Conservation (phyloP, 2,329 filamentous ascomycete species). For the Pyrenochaeta sp. region DNA sequence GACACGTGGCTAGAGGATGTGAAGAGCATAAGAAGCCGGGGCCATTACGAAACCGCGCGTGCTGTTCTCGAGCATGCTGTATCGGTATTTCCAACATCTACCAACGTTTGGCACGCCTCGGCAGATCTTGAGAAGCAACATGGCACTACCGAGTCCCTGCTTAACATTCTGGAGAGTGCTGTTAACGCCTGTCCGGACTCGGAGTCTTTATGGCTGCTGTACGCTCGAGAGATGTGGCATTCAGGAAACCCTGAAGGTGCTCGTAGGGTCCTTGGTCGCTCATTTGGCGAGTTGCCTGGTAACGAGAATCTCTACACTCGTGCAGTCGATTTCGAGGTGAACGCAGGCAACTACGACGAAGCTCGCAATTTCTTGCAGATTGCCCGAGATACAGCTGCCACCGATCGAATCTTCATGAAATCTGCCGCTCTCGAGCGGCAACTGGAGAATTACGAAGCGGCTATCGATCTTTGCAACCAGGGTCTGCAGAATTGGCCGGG, state of each 20-base stretch:
- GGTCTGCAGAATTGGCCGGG: slow-evolving; percentile 86
- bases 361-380: slow-evolving; percentile 82
- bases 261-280: slow-evolving; percentile 81
- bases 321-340: slow-evolving; percentile 94
- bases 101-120: slow-evolving; percentile 87
- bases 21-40: slow-evolving; percentile 78
- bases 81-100: slow-evolving; percentile 86
- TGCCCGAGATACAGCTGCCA: slow-evolving; percentile 87
- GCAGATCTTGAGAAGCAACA: slow-evolving; percentile 92
- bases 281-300: slow-evolving; percentile 93
- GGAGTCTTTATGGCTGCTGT: slow-evolving; percentile 93
- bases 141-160: slow-evolving; percentile 81
- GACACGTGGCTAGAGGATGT: slow-evolving; percentile 97
- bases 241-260: slow-evolving; percentile 87
- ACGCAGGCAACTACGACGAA: slow-evolving; percentile 81
- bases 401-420: slow-evolving; percentile 97
- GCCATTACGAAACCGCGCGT: slow-evolving; percentile 86
- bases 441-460: slow-evolving; percentile 77
- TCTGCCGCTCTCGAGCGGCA: slow-evolving; percentile 92
- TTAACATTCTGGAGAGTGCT: slow-evolving; percentile 87
- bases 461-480: slow-evolving; percentile 86
- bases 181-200: slow-evolving; percentile 92
- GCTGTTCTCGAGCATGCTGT: slow-evolving; percentile 93
- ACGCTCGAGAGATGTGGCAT: slow-evolving; percentile 94
- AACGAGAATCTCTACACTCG: slow-evolving; percentile 98